Evolutionary conservation across 352 stramenopile genomes (phyloP), one percentile per base, ranked within the genome.

Genomic region (Globisporangium polare): DNA sequence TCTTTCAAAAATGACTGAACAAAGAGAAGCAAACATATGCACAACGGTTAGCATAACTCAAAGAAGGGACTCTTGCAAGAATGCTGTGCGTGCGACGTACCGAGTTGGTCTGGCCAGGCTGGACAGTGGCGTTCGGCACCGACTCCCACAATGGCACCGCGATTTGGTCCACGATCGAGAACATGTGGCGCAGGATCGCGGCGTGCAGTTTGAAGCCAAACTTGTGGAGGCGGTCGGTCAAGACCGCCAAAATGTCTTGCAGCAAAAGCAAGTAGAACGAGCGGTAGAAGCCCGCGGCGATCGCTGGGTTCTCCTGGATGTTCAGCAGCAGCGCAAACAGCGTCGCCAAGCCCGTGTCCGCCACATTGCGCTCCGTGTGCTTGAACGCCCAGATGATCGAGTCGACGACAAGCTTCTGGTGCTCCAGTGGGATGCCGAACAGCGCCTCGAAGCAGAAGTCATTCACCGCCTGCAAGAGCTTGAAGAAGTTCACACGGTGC

Each of bases 341-440:
- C 63, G 98, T 99, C 18, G 97, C 95, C 6, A 99, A 85, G 53
- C 96, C 95, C 82, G 90, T 99, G 68, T 99, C 97, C 22, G 95
- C 90, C 59, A 99, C 98, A 63, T 99, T 99, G 59, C 97, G 87
- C 73, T 99, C 97, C 22, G 97, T 99, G 75, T 99, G 97, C 80
- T 99, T 99, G 80, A 99, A 99, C 10, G 96, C 98, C 97, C 97
- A 99, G 53, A 99, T 98, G 65, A 99, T 96, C 51, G 92, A 97
- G 78, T 99, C 96, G 22, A 99, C 92, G 18, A 99, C 95, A 20
- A 99, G 86, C 77, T 99, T 99, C 75, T 99, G 96, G 63, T 99
- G 94, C 60, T 98, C 95, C 33, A 92, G 75, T 22, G 96, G 94
- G 52, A 99, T 98, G 57, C 88, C 96, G 75, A 99, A 99, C 45